These are phyloP conservation scores for Lasiosphaeria miniovina DNA, from an alignment of 495 filamentous ascomycete species.

Conservation along the genomic window DNA sequence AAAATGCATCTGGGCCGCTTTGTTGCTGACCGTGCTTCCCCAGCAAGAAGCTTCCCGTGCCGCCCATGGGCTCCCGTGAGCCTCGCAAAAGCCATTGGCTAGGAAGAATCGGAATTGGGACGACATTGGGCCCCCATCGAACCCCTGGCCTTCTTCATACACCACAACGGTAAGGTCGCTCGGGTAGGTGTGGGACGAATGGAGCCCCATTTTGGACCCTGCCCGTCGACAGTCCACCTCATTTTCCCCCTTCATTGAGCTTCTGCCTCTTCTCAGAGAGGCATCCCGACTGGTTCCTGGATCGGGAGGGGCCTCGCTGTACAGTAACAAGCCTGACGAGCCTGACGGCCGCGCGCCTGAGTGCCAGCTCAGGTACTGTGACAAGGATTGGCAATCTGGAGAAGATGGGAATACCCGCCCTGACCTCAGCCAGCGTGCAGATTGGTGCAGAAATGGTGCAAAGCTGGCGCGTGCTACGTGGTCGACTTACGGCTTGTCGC, in stretches of 20 bases:
- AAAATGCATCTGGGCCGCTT: background rate
- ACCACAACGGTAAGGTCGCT: too few relatives aligned
- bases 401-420: slow-evolving; percentile 22
- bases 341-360: background rate
- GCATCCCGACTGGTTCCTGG: slow-evolving; percentile 20
- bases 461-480: slow-evolving; percentile 41
- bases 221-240: background rate
- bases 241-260: background rate
- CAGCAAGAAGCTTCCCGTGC: background rate
- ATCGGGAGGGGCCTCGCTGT: slow-evolving; percentile 6
- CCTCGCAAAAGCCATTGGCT: slow-evolving; percentile 25
- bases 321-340: slow-evolving; percentile 3
- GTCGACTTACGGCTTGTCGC: slow-evolving; percentile 38
- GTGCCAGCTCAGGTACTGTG: background rate
- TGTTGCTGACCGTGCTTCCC: background rate
- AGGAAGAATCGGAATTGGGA: slow-evolving; percentile 20
- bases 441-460: slow-evolving; percentile 27
- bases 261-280: slow-evolving; percentile 8
- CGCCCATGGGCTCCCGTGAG: background rate
- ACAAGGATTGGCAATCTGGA: slow-evolving; percentile 4
- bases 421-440: slow-evolving; percentile 10
- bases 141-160: background rate
- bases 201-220: too few relatives aligned
- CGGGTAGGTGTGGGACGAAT: too few relatives aligned
- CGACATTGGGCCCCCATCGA: slow-evolving; percentile 19